A percentile compares a stretch with the other conserved stretches of the same genome.
Evolutionary conservation across 768 basidiomycete genomes (phyloP).

Genomic region (Kwoniella europaea): DNA sequence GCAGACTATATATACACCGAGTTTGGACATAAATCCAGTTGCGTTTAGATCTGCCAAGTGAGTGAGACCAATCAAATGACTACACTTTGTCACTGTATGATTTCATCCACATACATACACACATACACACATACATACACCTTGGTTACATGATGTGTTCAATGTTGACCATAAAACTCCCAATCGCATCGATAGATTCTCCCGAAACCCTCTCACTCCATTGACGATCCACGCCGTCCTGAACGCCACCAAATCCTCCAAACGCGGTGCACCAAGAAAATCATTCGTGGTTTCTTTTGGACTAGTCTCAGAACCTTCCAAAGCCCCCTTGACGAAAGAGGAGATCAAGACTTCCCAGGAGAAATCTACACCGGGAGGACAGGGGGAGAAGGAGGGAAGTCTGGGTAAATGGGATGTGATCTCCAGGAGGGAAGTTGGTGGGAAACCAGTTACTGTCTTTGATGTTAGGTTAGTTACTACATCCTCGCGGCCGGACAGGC

Average conservation of each 20-base stretch:
- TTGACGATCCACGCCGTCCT: slow-evolving; percentile 53
- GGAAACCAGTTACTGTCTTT: slow-evolving; percentile 82
- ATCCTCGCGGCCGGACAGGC: not conserved
- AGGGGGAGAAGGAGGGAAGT: slow-evolving; percentile 33
- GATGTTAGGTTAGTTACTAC: slow-evolving; percentile 72
- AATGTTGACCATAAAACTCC: not conserved
- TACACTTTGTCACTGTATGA: not conserved
- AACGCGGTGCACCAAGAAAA: slow-evolving; percentile 50
- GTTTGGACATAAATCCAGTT: slow-evolving; percentile 45
- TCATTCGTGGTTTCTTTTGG: slow-evolving; percentile 45
- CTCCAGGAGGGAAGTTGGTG: slow-evolving; percentile 73
- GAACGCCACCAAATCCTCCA: slow-evolving; percentile 44
- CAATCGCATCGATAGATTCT: slow-evolving; percentile 20
- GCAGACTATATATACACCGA: slow-evolving; percentile 50
- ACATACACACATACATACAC: not conserved
- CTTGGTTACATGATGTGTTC: slow-evolving; percentile 4
- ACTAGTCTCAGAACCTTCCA: slow-evolving; percentile 38
- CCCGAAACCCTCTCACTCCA: slow-evolving; percentile 23
- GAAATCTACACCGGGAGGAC: slow-evolving; percentile 28
- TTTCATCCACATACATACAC: no score
- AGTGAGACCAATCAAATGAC: slow-evolving; percentile 7
- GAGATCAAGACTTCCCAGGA: slow-evolving; percentile 22
- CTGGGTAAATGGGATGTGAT: slow-evolving; percentile 76
- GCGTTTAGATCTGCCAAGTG: slow-evolving; percentile 55
- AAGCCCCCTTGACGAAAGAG: slow-evolving; percentile 31